phyloP scores from a whole-genome alignment of 1,284 basidiomycete species.

The Ustilago bromivora region DNA sequence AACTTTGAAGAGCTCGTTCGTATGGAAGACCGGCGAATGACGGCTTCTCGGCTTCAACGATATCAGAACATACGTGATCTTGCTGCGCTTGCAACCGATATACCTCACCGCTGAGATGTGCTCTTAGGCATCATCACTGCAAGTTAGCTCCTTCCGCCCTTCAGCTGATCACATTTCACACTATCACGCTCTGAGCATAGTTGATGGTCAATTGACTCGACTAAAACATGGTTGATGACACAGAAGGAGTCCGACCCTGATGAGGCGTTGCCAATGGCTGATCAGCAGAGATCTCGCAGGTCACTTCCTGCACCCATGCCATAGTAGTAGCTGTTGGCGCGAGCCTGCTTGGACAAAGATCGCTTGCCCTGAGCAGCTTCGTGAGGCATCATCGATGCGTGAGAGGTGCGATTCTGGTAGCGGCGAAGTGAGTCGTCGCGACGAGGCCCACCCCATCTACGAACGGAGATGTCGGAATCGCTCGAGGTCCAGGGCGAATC shows the following conservation, averaged over 20 bases:
- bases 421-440: slow-evolving; percentile 22
- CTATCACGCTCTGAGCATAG: neutral
- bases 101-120: neutral
- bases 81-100: neutral
- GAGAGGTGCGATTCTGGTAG: slow-evolving; percentile 5
- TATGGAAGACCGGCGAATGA: neutral
- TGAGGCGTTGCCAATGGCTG: neutral
- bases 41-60: neutral
- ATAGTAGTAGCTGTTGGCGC: slow-evolving; percentile 36
- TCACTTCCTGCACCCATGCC: slow-evolving; percentile 28
- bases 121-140: neutral
- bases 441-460: slow-evolving; percentile 46
- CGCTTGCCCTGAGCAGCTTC: slow-evolving; percentile 3
- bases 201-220: neutral
- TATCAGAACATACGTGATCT: slow-evolving; percentile 5
- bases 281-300: slow-evolving; percentile 31
- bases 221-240: neutral
- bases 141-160: neutral
- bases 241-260: neutral
- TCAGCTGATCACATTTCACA: neutral
- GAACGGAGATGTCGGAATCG: slow-evolving; percentile 49
- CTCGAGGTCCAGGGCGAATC: slow-evolving; percentile 51
- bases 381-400: slow-evolving; percentile 5
- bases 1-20: neutral
- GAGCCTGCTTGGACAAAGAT: slow-evolving; percentile 6